Conservation (phyloP, 345 rosid genomes). For the Salix exigua region DNA sequence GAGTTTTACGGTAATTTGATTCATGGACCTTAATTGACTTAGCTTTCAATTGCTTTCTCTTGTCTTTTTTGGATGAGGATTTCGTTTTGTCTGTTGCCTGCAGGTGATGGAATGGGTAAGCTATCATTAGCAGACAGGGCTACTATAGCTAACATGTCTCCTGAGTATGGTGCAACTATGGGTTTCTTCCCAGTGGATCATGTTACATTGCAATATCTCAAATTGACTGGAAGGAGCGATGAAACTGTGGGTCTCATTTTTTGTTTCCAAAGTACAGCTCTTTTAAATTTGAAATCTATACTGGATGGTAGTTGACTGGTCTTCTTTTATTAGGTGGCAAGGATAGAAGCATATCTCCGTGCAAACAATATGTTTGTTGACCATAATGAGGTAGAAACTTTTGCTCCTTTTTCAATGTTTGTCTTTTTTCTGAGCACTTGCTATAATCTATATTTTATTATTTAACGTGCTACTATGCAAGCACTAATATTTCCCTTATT, state of each 20-base stretch:
- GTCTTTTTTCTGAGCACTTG: background rate
- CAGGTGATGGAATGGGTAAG: conserved; percentile 29
- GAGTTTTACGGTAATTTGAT: conserved; percentile 29
- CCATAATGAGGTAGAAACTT: conserved; percentile 61
- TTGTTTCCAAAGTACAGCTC: background rate
- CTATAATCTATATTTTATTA: conserved; percentile 9
- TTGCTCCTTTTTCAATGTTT: background rate
- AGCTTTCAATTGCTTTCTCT: no score
- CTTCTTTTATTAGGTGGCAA: conserved; percentile 51
- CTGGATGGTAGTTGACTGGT: background rate
- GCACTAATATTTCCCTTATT: background rate
- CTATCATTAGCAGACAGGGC: conserved; percentile 33
- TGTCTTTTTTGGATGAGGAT: background rate
- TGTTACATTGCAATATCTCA: conserved; percentile 30
- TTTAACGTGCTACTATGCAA: background rate
- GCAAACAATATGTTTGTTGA: conserved; percentile 97
- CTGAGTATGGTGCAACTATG: conserved; percentile 37
- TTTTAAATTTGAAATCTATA: background rate
- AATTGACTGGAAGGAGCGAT: conserved; percentile 30
- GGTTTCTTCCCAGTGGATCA: conserved; percentile 36
- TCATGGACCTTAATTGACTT: background rate
- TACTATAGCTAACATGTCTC: conserved; percentile 35
- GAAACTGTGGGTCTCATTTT: conserved; percentile 19
- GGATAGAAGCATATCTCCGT: conserved; percentile 87
- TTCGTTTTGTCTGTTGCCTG: background rate